Evolutionary conservation across 129 eudicot species (phyloP), one percentile per base, ranked within the genome.

Genomic region (Flaveria linearis): DNA sequence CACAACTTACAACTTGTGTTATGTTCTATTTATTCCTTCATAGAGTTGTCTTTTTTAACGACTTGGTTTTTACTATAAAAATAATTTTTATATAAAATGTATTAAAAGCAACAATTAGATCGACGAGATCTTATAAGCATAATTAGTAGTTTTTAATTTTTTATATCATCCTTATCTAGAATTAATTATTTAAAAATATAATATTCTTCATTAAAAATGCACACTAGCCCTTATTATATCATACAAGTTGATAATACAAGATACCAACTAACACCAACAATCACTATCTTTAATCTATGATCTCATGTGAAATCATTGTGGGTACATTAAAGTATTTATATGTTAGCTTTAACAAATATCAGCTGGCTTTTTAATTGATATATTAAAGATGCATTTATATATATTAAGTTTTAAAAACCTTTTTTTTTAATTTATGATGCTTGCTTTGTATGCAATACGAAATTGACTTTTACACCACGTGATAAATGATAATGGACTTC

Each of bases 281-380:
- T 73, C 42, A 39, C 42, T 41, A 16, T 73, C 39, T 72, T 36
- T n/a, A 47, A 69, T 51, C 63, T 71, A 18, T 36, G 67, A 55
- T 72, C 67, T 72, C 66, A 36, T 55, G 53, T 72, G 76, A 33
- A 72, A 53, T 56, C 75, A 51, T 50, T 16, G 67, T 17, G 52
- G 39, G 36, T 36, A 53, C 4, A 18, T 9, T 72, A 9, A 26
- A 72, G 5, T 56, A 12, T 72, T 3, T 53, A 3, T 33, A 17
- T 17, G 3, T 9, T 52, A 10, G 22, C 15, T 28, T 52, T 10
- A 55, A 72, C 42, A 17, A 2, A 5, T 18, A 53, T 56, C 51
- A 36, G 12, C 76, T 55, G 13, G 50, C 10, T 8, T 64, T 25
- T 30, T 30, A 64, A 7, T 30, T 6, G 45, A 64, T 30, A 30